Percentiles rank a stretch among this genome's conserved stretches.
Evolutionary conservation across 1,284 basidiomycete genomes (phyloP).

Genomic region (Singerocomus rubriflavus): DNA sequence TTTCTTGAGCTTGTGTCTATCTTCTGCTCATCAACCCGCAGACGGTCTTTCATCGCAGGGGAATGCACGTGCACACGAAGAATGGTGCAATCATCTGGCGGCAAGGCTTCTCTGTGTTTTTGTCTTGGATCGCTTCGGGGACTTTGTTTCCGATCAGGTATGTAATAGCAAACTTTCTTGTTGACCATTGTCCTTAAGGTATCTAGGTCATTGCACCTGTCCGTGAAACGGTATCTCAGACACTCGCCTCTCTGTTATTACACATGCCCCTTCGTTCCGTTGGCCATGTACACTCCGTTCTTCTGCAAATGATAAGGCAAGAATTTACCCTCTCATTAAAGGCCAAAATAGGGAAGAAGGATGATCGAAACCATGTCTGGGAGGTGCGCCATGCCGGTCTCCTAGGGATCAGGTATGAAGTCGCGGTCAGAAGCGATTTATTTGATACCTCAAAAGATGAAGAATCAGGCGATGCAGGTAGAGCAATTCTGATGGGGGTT

Average conservation of each 20-base stretch:
- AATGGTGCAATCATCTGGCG: constrained; percentile 88
- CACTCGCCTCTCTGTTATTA: constrained; percentile 84
- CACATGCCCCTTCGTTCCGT: constrained; percentile 82
- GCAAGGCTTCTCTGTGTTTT: constrained; percentile 89
- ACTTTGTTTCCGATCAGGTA: constrained; percentile 94
- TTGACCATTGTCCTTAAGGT: constrained; percentile 1
- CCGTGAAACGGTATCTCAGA: constrained; percentile 94
- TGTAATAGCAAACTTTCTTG: constrained; percentile 3
- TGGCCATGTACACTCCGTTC: constrained; percentile 75
- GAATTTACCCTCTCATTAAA: constrained; percentile 54
- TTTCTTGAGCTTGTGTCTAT: background rate
- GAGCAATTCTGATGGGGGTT: constrained; percentile 66
- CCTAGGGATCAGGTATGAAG: constrained; percentile 96
- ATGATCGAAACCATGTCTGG: constrained; percentile 79
- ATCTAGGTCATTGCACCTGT: constrained; percentile 90
- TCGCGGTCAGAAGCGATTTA: constrained; percentile 86
- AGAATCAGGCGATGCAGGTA: constrained; percentile 39
- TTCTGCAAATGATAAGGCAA: constrained; percentile 94
- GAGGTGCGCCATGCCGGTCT: constrained; percentile 97
- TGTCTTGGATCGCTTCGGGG: constrained; percentile 95
- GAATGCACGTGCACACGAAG: constrained; percentile 70
- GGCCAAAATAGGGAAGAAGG: constrained; percentile 39
- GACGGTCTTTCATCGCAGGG: constrained; percentile 49
- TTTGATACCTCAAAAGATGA: constrained; percentile 49
- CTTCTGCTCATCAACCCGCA: constrained; percentile 25